Evolutionary conservation across 352 stramenopile genomes (phyloP).

Genomic region (Discostella stelligera): DNA sequence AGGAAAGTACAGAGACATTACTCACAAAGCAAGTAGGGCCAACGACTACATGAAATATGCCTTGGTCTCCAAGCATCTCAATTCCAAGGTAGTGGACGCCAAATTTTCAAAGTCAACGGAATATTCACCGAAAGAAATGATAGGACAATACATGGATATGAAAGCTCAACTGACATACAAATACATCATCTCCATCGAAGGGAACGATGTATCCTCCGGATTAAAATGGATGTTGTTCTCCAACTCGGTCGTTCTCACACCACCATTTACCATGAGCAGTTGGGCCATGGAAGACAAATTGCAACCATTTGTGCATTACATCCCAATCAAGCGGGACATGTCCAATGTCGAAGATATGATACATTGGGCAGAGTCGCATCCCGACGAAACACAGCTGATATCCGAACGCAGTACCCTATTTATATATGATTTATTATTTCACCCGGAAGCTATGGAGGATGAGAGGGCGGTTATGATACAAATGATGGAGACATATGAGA

Average conservation of each 20-base stretch:
- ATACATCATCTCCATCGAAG: slow-evolving; percentile 79
- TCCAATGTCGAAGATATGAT: slow-evolving; percentile 55
- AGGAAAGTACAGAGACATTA: slow-evolving; percentile 41
- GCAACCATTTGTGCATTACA: slow-evolving; percentile 77
- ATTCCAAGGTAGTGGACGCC: slow-evolving; percentile 66
- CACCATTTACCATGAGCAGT: slow-evolving; percentile 61
- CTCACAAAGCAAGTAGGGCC: slow-evolving; percentile 18
- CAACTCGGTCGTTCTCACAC: slow-evolving; percentile 73
- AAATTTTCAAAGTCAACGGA: slow-evolving; percentile 60
- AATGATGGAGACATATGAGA: slow-evolving; percentile 52
- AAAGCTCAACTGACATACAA: slow-evolving; percentile 65
- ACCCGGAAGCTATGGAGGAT: slow-evolving; percentile 46
- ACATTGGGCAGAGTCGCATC: slow-evolving; percentile 45
- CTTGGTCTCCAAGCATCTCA: slow-evolving; percentile 63
- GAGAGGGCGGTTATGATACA: slow-evolving; percentile 39
- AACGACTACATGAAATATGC: slow-evolving; percentile 56
- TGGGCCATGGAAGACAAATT: slow-evolving; percentile 78
- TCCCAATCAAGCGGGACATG: slow-evolving; percentile 68
- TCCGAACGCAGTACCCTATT: slow-evolving; percentile 57
- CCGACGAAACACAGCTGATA: slow-evolving; percentile 43
- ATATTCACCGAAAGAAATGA: slow-evolving; percentile 24
- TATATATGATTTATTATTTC: slow-evolving; percentile 56
- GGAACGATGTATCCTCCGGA: slow-evolving; percentile 29
- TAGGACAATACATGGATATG: slow-evolving; percentile 50
- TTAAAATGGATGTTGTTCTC: slow-evolving; percentile 70